Base-by-base conservation (phyloP, 2,329 filamentous ascomycete genomes). In the Ceratocystis colombiana region DNA sequence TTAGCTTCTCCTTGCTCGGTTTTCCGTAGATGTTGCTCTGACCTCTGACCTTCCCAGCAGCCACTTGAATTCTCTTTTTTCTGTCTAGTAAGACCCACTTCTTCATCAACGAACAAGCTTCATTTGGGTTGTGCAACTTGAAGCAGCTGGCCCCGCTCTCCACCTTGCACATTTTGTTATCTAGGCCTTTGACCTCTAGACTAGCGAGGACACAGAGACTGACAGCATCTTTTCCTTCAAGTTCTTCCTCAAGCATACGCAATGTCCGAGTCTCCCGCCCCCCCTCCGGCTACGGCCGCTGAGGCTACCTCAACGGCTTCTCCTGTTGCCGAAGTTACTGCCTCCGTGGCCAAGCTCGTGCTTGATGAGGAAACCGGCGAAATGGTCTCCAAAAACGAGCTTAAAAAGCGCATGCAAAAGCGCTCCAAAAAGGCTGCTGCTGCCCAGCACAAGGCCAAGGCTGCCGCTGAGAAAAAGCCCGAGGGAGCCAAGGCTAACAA, bases 351-450 rank as follows among this genome's bases (percentile, higher is more conserved):
- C 68, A 85, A 85, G 77, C 79, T 86, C 55, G 77, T 82, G 73
- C 79, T 85, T 45, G 83, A 86, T 74, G 80, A 83, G 70, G 82
- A 82, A 75, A 86, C 83, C 2, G 83, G 83, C n/a, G 83, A 86
- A 75, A 83, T 83, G 82, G 80, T 86, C 53, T 84, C 83, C 61
- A 85, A 84, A 73, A 80, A 79, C 70, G 83, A 86, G 75, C 74
- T 86, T 71, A 86, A 84, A 77, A 86, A 86, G 75, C 76, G 83
- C 50, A 71, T 78, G 64, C 78, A 81, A 70, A 86, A 86, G 72
- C 78, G 82, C 59, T 80, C 80, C 59, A 84, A 83, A 74, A 84
- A 84, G 73, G 80, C 78, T 8, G 76, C 79, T 37, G 77, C 78
- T 67, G 80, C 80, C 3, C 79, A 81, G 72, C 79, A 80, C 65